These are phyloP conservation scores for Nothophytophthora sp. DNA, from an alignment of 352 stramenopile genomes.

Conservation along the genomic window DNA sequence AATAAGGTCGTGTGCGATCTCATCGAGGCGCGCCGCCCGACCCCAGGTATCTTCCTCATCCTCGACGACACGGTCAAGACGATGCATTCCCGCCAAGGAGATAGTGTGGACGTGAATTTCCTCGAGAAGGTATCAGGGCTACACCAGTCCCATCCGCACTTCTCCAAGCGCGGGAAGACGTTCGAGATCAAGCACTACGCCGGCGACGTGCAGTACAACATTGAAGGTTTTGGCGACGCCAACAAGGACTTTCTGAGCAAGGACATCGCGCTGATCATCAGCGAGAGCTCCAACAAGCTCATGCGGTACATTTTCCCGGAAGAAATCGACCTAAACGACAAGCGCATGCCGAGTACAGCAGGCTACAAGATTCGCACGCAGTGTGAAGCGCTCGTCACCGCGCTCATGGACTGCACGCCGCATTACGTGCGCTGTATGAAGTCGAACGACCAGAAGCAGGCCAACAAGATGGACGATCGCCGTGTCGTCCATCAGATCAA, in stretches of 20 bases:
- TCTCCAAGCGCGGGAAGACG: slow-evolving; percentile 82
- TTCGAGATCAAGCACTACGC: slow-evolving; percentile 89
- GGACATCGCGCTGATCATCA: slow-evolving; percentile 81
- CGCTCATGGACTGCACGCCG: slow-evolving; percentile 89
- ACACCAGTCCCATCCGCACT: slow-evolving; percentile 70
- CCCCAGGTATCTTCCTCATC: slow-evolving; percentile 82
- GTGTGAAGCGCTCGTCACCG: slow-evolving; percentile 85
- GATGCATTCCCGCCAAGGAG: slow-evolving; percentile 84
- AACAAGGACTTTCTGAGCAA: slow-evolving; percentile 87
- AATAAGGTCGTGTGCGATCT: slow-evolving; percentile 92
- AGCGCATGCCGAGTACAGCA: slow-evolving; percentile 76
- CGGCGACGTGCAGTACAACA: slow-evolving; percentile 86
- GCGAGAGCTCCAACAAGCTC: slow-evolving; percentile 84
- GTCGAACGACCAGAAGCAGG: slow-evolving; percentile 89
- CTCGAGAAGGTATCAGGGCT: slow-evolving; percentile 77
- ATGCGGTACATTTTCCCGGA: slow-evolving; percentile 87
- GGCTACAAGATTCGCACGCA: slow-evolving; percentile 88
- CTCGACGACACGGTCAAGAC: slow-evolving; percentile 87
- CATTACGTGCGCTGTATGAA: slow-evolving; percentile 94
- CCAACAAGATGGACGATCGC: slow-evolving; percentile 84
- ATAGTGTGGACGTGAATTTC: slow-evolving; percentile 79
- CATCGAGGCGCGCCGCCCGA: slow-evolving; percentile 75
- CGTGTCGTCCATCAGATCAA: slow-evolving; percentile 89
- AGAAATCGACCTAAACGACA: slow-evolving; percentile 81
- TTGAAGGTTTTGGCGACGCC: slow-evolving; percentile 77